Conservation (phyloP, 2,329 filamentous ascomycete genomes). For the Hypoxylon rubiginosum region DNA sequence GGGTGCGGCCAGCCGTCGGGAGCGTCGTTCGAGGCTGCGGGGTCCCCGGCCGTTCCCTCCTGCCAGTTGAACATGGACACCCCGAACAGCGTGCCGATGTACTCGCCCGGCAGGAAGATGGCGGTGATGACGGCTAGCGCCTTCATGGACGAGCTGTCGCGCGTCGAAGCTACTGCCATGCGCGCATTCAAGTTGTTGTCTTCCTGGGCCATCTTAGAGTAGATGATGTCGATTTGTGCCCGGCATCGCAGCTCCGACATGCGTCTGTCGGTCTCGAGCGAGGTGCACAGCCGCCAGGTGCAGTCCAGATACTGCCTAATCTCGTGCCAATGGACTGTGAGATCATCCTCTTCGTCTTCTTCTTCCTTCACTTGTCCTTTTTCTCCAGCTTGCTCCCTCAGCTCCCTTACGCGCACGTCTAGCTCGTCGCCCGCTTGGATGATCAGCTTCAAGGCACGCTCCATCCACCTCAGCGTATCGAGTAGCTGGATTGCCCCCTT, state of each 20-base stretch:
- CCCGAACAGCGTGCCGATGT: conserved; percentile 61
- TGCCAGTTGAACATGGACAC: conserved; percentile 63
- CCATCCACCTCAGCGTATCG: conserved; percentile 63
- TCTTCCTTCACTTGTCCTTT: conserved; percentile 33
- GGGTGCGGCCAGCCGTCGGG: conserved; percentile 46
- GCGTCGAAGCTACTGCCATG: conserved; percentile 82
- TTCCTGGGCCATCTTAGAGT: conserved; percentile 64
- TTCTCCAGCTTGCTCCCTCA: conserved; percentile 32
- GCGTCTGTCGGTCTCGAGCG: conserved; percentile 60
- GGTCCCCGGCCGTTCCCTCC: conserved; percentile 46
- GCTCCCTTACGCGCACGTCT: conserved; percentile 50
- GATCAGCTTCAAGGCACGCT: conserved; percentile 60
- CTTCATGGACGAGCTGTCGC: conserved; percentile 64
- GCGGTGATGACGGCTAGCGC: conserved; percentile 63
- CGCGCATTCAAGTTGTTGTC: conserved; percentile 65
- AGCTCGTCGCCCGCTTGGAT: conserved; percentile 61
- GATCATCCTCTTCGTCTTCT: conserved; percentile 46
- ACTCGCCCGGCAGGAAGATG: conserved; percentile 63
- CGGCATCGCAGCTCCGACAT: conserved; percentile 63
- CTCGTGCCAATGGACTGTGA: conserved; percentile 61
- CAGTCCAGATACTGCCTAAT: conserved; percentile 62
- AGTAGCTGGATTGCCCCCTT: conserved; percentile 61
- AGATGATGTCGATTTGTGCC: conserved; percentile 63
- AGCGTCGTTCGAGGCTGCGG: conserved; percentile 53
- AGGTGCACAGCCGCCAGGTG: conserved; percentile 58